phyloP scores from a whole-genome alignment of 306 rosid genomes.

The Glycine latifolia region DNA sequence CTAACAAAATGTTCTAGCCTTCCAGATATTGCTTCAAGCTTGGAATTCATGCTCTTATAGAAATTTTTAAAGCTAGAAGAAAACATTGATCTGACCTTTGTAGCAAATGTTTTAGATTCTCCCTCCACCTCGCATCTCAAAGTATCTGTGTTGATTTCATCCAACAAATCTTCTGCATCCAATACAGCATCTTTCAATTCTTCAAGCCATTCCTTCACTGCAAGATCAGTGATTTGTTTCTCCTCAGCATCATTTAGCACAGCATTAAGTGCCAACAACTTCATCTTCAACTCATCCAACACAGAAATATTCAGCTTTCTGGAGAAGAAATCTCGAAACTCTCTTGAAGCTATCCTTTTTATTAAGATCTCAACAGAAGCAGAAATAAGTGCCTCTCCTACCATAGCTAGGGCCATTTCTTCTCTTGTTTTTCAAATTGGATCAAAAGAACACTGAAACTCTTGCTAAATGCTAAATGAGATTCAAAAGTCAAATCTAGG shows the following conservation, averaged over 20 bases:
- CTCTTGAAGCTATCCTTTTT: background rate
- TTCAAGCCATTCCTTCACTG: slow-evolving; percentile 39
- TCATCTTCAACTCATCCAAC: slow-evolving; percentile 20
- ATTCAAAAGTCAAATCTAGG: too few relatives aligned
- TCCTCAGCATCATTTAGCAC: slow-evolving; percentile 46
- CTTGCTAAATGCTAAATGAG: too few relatives aligned
- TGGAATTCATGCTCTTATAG: slow-evolving; percentile 38
- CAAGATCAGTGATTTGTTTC: background rate
- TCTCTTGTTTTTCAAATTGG: background rate
- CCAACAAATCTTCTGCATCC: too few relatives aligned
- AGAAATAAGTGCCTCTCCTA: background rate
- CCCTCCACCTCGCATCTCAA: too few relatives aligned
- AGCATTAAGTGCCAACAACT: slow-evolving; percentile 12
- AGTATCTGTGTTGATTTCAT: too few relatives aligned
- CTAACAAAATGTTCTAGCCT: too few relatives aligned
- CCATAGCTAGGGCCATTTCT: background rate
- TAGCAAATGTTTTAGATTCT: too few relatives aligned
- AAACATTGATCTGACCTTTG: slow-evolving; percentile 37
- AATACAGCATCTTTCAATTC: slow-evolving; percentile 8
- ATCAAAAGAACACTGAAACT: too few relatives aligned
- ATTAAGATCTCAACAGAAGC: background rate
- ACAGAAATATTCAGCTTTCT: slow-evolving; percentile 17
- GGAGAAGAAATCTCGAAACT: slow-evolving; percentile 31
- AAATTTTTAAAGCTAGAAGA: slow-evolving; percentile 41
- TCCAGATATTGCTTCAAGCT: too few relatives aligned